Evolutionary conservation across 768 basidiomycete species (phyloP).

Genomic region (Boletus tomentosulus): DNA sequence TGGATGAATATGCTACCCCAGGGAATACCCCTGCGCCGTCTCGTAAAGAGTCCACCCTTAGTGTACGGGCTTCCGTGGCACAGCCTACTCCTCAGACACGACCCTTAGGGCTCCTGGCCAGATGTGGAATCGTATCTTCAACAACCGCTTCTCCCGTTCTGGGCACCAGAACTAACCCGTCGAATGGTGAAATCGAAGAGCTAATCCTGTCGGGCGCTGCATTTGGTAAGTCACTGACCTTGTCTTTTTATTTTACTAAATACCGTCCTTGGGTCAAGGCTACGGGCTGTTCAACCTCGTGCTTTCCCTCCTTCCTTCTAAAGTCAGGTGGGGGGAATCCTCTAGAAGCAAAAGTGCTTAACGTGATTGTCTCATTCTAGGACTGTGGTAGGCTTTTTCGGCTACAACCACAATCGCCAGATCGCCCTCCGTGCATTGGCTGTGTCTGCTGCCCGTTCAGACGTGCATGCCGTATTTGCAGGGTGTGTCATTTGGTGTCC

Average conservation of each 20-base stretch:
- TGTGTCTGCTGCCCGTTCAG: slow-evolving; percentile 59
- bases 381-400: slow-evolving; percentile 68
- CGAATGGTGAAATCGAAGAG: slow-evolving; percentile 64
- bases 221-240: slow-evolving; percentile 48
- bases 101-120: slow-evolving; percentile 35
- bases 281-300: slow-evolving; percentile 78
- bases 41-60: slow-evolving; percentile 31
- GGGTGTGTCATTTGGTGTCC: slow-evolving; percentile 41
- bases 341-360: background rate
- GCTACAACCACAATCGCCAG: slow-evolving; percentile 68
- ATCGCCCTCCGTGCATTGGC: slow-evolving; percentile 66
- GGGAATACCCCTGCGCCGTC: slow-evolving; percentile 32
- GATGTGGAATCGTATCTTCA: slow-evolving; percentile 26
- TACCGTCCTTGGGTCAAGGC: slow-evolving; percentile 21
- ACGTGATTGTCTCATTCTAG: slow-evolving; percentile 32
- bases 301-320: slow-evolving; percentile 70
- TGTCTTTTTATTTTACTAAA: background rate
- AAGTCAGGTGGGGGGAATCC: slow-evolving; percentile 48
- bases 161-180: slow-evolving; percentile 21
- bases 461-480: slow-evolving; percentile 74
- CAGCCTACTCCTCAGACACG: slow-evolving; percentile 14
- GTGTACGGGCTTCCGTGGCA: slow-evolving; percentile 14
- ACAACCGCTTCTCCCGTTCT: slow-evolving; percentile 10
- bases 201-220: slow-evolving; percentile 72
- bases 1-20: slow-evolving; percentile 43